Base-by-base conservation (phyloP, 345 rosid species). In the Salix koriyanagi region DNA sequence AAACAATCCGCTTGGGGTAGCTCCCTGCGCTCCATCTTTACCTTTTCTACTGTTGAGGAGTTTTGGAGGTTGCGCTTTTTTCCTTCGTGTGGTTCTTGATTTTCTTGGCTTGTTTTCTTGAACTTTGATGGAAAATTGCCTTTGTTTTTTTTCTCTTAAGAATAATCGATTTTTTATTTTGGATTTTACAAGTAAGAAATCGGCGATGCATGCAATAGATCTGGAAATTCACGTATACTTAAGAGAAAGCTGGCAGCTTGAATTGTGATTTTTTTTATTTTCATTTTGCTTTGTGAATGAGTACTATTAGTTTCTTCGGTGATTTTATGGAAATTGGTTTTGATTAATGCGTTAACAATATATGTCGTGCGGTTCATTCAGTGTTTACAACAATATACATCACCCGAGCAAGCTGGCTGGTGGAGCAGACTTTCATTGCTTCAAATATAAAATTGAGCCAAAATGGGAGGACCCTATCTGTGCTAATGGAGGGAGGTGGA, bases 401-500 rank as follows among this genome's bases (percentile, higher is more conserved):
- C 89, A 77, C 72, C 98, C 99, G 13, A 88, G 97, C 80, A 94
- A 89, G 83, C 85, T 96, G 81, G 76, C 83, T 26, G 61, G 0
- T 0, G 89, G 90, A 75, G 90, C 94, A 21, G 97, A 91, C 72
- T 89, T 93, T 16, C 85, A 93, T 79, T 96, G 99, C 85, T 96
- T 96, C 95, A 96, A 96, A 56, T 5, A 89, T 81, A 88, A 89
- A 13, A 92, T 94, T 23, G 94, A 96, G 76, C 98, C 99, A 19
- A 96, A 94, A 72, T 94, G 98, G 98, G 98, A 96, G 86, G 98
- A 93, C 78, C 99, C 98, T 61, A 87, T 93, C 32, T 96, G 98
- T 81, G 91, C 95, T 30, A 90, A 93, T 42, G 99, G 99, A 66
- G 98, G 99, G 67, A 96, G 88, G 83, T 96, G 99, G 99, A 91